A percentile compares a stretch with the other conserved stretches of the same genome.
Evolutionary conservation across 768 basidiomycete species (phyloP).

Genomic region (Russula ochroleuca): DNA sequence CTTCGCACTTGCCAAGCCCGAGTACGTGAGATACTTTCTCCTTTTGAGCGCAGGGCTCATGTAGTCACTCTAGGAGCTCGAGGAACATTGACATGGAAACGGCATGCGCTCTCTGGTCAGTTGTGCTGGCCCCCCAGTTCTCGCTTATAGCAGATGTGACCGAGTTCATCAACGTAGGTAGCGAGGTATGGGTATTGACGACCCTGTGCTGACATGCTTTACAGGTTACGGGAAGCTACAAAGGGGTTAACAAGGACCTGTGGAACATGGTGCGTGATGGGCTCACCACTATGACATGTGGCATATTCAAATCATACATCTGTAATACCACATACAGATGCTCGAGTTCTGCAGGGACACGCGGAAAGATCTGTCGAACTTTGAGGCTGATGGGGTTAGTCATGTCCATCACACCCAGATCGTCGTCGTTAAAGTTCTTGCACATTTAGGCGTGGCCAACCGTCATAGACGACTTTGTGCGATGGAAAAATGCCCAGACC

Average conservation of each 20-base stretch:
- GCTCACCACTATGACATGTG: background rate
- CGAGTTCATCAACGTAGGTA: constrained; percentile 58
- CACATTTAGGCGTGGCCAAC: constrained; percentile 71
- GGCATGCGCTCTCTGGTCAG: constrained; percentile 70
- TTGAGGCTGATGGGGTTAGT: constrained; percentile 69
- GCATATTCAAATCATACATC: background rate
- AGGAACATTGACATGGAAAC: constrained; percentile 84
- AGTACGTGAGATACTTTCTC: constrained; percentile 46
- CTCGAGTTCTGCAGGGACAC: constrained; percentile 71
- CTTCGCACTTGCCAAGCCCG: constrained; percentile 64
- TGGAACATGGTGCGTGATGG: constrained; percentile 69
- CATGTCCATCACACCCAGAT: constrained; percentile 29
- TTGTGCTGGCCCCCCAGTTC: constrained; percentile 61
- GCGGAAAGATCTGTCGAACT: constrained; percentile 55
- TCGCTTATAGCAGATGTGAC: constrained; percentile 61
- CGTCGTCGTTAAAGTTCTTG: background rate
- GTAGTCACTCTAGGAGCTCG: constrained; percentile 46
- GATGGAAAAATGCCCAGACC: constrained; percentile 51
- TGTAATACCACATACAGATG: constrained; percentile 44
- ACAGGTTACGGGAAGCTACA: constrained; percentile 54
- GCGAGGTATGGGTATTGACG: background rate
- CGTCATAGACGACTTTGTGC: constrained; percentile 72
- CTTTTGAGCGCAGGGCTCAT: background rate
- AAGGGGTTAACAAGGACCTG: constrained; percentile 77
- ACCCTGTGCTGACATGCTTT: background rate